These are phyloP conservation scores for Thermochaetoides thermophila DNA, from an alignment of 495 filamentous ascomycete species.

Conservation along the genomic window DNA sequence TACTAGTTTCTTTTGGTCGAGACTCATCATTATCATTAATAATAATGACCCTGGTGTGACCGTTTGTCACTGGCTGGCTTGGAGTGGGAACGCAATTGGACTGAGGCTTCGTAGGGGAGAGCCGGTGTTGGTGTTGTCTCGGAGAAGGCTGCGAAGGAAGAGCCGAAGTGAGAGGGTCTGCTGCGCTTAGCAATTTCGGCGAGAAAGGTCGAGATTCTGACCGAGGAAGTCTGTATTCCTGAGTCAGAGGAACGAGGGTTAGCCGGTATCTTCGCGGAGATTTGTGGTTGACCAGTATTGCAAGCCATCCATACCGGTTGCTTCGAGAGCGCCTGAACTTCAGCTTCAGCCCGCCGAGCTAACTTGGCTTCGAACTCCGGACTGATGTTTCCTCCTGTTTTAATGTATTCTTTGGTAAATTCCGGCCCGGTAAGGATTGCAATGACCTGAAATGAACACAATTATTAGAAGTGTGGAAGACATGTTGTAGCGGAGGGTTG, in stretches of 20 bases:
- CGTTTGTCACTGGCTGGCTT: neutral
- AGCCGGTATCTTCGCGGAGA: neutral
- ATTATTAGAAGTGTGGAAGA: constrained; percentile 2
- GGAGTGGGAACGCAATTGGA: neutral
- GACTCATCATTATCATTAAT: constrained; percentile 10
- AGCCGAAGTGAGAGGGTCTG: no score
- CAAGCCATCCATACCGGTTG: constrained; percentile 4
- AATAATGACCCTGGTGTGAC: constrained; percentile 4
- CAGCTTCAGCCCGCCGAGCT: constrained; percentile 1
- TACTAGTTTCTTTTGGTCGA: neutral
- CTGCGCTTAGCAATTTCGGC: no score
- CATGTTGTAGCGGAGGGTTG: neutral
- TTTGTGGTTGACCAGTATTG: no score
- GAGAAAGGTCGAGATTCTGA: no score
- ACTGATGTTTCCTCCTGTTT: constrained; percentile 8
- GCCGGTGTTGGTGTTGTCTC: no score
- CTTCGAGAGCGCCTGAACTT: constrained; percentile 2
- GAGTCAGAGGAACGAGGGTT: neutral
- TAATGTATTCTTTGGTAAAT: constrained; percentile 7
- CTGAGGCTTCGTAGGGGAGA: neutral
- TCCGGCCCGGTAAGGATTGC: constrained; percentile 4
- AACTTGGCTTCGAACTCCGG: constrained; percentile 7
- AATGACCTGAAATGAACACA: constrained; percentile 3
- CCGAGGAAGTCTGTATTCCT: no score
- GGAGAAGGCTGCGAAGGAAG: no score